Evolutionary conservation across 176 grass and related monocot genomes (phyloP), one percentile per base, ranked within the genome.

Genomic region (Secale cereale): DNA sequence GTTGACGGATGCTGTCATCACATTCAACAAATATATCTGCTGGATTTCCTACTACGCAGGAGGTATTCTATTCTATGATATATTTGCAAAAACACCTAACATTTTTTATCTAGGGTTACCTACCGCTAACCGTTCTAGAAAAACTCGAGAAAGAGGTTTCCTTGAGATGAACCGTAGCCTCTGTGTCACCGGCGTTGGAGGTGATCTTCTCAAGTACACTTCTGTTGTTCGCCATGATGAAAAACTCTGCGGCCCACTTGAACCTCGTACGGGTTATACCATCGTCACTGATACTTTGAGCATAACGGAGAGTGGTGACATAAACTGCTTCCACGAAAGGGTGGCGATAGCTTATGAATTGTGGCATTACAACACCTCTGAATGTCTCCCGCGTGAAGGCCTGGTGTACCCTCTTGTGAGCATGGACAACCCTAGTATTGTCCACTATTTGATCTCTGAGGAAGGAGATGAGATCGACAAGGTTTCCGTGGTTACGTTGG

Each of bases 281-380:
- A 27, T 62, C 23, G 10, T 27, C 59, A 5, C 23, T 14, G 10
- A 27, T 13, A 62, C 10, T 27, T 27, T 62, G 23, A 26, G 4
- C 3, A 62, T 13, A 62, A 26, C 59, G 10, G 59, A 62, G 59
- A 62, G 23, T 27, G 23, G 23, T 61, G n/a, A 13, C 25, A 62
- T 62, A 5, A 5, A 27, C 23, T 62, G 25, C 1, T 0, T 1
- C 23, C 0, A 11, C 0, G 25, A 11, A 2, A 26, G 2, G 23
- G 2, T 12, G 3, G 10, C 11, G 10, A 62, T 2, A 62, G 3
- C 10, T 62, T 25, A 27, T 62, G 25, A 62, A 27, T 27, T 62
- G 10, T 62, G 59, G 59, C 23, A 1, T 26, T 5, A 62, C 59
- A 62, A 62, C 25, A 27, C 23, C 25, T 12, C 59, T 5, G 59